Evolutionary conservation across 208 protist genomes (phyloP).

Genomic region (Crithidia mellificae): DNA sequence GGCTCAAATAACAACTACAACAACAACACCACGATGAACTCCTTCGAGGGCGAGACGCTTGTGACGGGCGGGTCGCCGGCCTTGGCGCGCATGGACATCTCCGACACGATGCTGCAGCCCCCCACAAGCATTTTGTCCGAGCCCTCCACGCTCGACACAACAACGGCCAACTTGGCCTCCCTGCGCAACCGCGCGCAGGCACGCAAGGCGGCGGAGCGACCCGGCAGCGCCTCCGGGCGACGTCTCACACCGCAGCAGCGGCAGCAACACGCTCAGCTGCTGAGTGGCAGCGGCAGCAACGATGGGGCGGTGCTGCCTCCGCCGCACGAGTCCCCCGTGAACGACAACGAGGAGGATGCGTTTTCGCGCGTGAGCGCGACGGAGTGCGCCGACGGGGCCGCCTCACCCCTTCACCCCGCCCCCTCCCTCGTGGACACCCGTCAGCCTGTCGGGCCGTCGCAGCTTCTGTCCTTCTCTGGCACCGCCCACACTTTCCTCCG

Average conservation of each 20-base stretch:
- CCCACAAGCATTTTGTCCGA: constrained; percentile 34
- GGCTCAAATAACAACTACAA: neutral
- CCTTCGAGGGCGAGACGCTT: neutral
- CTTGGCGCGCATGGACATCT: constrained; percentile 1
- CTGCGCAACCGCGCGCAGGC: constrained; percentile 13
- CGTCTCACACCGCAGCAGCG: neutral
- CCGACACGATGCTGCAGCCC: constrained; percentile 30
- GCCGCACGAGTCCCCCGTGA: neutral
- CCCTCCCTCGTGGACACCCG: constrained; percentile 1
- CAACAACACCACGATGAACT: constrained; percentile 5
- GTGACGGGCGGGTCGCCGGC: neutral
- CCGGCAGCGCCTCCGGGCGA: neutral
- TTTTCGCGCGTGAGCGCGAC: constrained; percentile 20
- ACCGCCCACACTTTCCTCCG: constrained; percentile 3
- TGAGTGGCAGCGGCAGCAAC: neutral
- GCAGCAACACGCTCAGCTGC: neutral
- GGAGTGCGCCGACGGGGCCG: neutral
- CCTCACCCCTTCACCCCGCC: neutral
- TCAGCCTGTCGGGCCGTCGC: neutral
- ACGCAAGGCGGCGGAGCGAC: neutral
- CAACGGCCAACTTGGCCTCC: constrained; percentile 12
- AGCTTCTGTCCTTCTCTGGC: constrained; percentile 23
- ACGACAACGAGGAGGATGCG: constrained; percentile 2
- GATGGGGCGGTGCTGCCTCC: neutral
- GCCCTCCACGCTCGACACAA: constrained; percentile 17